Evolutionary conservation across 257 asterid genomes (phyloP).

Genomic region (Penstemon newberryi): DNA sequence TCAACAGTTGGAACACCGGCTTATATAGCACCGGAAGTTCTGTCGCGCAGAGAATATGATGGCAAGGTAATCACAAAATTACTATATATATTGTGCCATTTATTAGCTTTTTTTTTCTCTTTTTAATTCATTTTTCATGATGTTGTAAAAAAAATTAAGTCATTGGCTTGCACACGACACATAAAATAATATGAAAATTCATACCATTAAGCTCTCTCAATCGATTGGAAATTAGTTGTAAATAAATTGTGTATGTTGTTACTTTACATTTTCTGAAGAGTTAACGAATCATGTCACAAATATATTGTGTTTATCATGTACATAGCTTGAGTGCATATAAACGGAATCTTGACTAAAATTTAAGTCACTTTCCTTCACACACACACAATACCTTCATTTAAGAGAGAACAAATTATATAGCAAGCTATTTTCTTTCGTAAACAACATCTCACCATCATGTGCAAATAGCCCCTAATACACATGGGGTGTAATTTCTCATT

Average conservation of each 20-base stretch:
- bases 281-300: no score
- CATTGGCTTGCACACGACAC: not conserved
- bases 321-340: no score
- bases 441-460: not conserved
- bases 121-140: not conserved
- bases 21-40: conserved; percentile 72
- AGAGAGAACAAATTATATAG: not conserved
- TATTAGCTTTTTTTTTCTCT: not conserved
- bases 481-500: not conserved
- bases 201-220: no score
- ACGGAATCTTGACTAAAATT: no score
- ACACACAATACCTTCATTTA: not conserved
- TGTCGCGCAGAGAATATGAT: conserved; percentile 70
- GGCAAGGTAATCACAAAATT: conserved; percentile 50
- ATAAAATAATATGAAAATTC: no score
- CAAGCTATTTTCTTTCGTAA: not conserved
- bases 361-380: not conserved
- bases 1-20: conserved; percentile 85
- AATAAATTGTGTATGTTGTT: no score
- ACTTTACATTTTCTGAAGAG: no score
- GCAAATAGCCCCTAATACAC: not conserved
- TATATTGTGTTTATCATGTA: no score
- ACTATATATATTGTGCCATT: not conserved
- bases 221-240: no score
- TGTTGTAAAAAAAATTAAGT: no score